Conservation (phyloP, 345 rosid genomes). For the Litchi chinensis region DNA sequence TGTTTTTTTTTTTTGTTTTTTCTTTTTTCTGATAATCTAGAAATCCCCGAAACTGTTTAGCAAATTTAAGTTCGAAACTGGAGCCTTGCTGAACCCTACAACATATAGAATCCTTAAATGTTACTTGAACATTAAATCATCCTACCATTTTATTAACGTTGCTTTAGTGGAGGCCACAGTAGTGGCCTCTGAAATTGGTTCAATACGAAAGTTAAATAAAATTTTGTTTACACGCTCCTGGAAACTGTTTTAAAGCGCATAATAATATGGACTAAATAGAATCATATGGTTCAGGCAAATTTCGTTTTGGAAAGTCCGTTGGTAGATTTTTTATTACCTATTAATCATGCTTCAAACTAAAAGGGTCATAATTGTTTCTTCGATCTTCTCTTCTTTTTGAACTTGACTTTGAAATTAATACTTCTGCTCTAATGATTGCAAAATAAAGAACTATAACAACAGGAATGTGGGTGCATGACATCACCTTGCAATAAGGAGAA, state of each 20-base stretch:
- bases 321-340: not conserved
- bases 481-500: not conserved
- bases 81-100: too few relatives aligned
- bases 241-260: not conserved
- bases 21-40: too few relatives aligned
- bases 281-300: not conserved
- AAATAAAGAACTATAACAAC: not conserved
- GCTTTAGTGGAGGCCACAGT: not conserved
- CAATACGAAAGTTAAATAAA: not conserved
- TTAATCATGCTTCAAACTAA: conserved; percentile 1
- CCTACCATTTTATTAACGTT: not conserved
- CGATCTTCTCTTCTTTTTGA: conserved; percentile 7
- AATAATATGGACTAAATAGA: not conserved
- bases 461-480: not conserved
- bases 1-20: too few relatives aligned
- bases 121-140: not conserved
- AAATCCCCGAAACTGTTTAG: too few relatives aligned
- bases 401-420: not conserved
- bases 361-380: not conserved
- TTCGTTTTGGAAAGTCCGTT: not conserved
- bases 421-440: not conserved
- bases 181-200: not conserved
- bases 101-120: too few relatives aligned
- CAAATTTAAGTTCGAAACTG: too few relatives aligned
- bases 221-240: not conserved